phyloP scores from a whole-genome alignment of 2,329 filamentous ascomycete species.

The Grosmannia clavigera region DNA sequence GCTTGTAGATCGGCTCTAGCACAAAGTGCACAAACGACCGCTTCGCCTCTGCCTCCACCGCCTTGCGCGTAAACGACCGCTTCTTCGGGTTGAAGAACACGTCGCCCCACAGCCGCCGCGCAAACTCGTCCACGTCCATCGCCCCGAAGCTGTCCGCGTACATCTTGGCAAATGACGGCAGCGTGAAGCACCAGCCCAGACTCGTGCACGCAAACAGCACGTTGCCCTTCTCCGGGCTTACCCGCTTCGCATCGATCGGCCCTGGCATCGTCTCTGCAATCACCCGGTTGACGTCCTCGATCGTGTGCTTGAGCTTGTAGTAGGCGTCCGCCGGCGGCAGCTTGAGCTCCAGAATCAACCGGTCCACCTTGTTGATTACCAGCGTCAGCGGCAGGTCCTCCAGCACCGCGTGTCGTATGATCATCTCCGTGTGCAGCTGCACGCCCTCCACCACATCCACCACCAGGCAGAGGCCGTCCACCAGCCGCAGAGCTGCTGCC shows the following conservation, averaged over 20 bases:
- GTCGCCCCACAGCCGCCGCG: slow-evolving; percentile 82
- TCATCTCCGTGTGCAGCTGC: slow-evolving; percentile 94
- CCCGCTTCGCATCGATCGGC: slow-evolving; percentile 61
- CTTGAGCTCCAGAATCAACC: slow-evolving; percentile 85
- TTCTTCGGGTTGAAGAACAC: slow-evolving; percentile 90
- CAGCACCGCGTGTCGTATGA: slow-evolving; percentile 88
- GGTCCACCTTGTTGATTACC: slow-evolving; percentile 95
- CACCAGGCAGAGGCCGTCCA: slow-evolving; percentile 83
- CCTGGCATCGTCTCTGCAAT: slow-evolving; percentile 82
- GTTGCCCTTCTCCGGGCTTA: slow-evolving; percentile 95
- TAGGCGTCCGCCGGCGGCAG: slow-evolving; percentile 91
- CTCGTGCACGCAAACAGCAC: slow-evolving; percentile 91
- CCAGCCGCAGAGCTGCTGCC: slow-evolving; percentile 72
- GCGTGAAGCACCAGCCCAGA: slow-evolving; percentile 94
- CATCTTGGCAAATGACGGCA: slow-evolving; percentile 91
- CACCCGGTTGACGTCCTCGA: slow-evolving; percentile 93
- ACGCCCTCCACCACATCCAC: slow-evolving; percentile 98
- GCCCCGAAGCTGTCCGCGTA: slow-evolving; percentile 81
- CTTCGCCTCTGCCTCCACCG: slow-evolving; percentile 65
- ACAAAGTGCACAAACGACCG: slow-evolving; percentile 91
- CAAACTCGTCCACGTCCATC: slow-evolving; percentile 73
- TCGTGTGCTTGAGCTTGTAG: slow-evolving; percentile 97
- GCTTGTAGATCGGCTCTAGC: slow-evolving; percentile 92
- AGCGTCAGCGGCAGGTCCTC: slow-evolving; percentile 82
- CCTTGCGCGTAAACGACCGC: slow-evolving; percentile 83